phyloP scores from a whole-genome alignment of 495 filamentous ascomycete genomes.

The Aspergillus sparsus region DNA sequence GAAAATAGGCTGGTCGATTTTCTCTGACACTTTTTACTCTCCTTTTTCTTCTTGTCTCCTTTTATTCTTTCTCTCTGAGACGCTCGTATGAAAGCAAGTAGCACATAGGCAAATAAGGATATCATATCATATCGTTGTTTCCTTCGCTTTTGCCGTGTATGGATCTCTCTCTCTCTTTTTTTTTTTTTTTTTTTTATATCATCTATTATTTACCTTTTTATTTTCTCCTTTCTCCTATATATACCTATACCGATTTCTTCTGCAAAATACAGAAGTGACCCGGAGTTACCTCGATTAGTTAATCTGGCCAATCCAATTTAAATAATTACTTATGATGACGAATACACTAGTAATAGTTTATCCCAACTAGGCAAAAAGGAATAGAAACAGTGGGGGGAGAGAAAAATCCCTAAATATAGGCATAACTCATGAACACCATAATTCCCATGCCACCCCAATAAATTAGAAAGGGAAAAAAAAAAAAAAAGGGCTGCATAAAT shows the following conservation, averaged over 20 bases:
- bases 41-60: no score
- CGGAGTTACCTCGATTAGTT: slow-evolving; percentile 7
- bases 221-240: slow-evolving; percentile 9
- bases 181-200: neutral
- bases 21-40: no score
- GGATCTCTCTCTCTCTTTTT: neutral
- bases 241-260: slow-evolving; percentile 5
- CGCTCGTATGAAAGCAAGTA: no score
- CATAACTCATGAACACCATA: no score
- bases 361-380: no score
- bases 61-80: no score
- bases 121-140: no score
- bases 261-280: slow-evolving; percentile 4
- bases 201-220: slow-evolving; percentile 13
- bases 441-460: neutral
- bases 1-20: no score
- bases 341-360: neutral
- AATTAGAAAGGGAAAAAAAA: neutral
- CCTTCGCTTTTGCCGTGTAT: no score
- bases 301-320: slow-evolving; percentile 8
- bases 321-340: neutral
- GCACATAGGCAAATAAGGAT: no score
- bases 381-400: no score
- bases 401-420: neutral
- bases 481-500: neutral